These are phyloP conservation scores for Globisporangium uncinulatum DNA, from an alignment of 352 stramenopile genomes.

Conservation along the genomic window DNA sequence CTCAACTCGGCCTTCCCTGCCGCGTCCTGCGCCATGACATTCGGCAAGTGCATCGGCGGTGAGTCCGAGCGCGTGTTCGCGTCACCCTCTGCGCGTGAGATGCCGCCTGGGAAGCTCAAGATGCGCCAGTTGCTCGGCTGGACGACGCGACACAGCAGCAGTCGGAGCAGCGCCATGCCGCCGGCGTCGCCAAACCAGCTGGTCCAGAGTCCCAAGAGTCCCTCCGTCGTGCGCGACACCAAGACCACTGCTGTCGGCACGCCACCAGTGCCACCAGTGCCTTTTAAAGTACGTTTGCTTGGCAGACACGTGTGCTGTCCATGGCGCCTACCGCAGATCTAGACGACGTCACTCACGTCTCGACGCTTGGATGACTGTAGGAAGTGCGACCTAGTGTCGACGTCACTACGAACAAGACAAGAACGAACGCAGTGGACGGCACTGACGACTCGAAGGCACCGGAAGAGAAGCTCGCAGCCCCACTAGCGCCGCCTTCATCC, in stretches of 20 bases:
- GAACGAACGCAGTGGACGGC: not conserved
- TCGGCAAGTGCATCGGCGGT: slow-evolving; percentile 43
- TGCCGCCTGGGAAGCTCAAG: slow-evolving; percentile 27
- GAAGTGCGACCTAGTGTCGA: not conserved
- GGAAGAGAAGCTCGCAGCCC: not conserved
- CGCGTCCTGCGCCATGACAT: slow-evolving; percentile 29
- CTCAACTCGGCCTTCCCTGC: not conserved
- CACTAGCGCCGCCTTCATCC: not conserved
- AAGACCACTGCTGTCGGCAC: not conserved
- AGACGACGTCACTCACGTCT: no score
- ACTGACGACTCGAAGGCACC: not conserved
- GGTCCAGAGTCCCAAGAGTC: slow-evolving; percentile 4
- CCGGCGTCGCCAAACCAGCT: slow-evolving; percentile 14
- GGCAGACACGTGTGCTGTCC: no score
- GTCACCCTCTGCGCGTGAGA: slow-evolving; percentile 24
- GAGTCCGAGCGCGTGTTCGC: slow-evolving; percentile 45
- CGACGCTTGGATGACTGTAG: no score
- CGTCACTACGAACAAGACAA: not conserved
- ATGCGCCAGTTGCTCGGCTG: slow-evolving; percentile 41
- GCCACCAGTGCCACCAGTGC: not conserved
- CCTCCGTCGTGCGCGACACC: not conserved
- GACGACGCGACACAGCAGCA: slow-evolving; percentile 18
- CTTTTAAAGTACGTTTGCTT: not conserved
- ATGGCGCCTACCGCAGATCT: no score
- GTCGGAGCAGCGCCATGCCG: slow-evolving; percentile 15